Evolutionary conservation across 805 yeast species (phyloP).

Genomic region (Metschnikowia borealis): DNA sequence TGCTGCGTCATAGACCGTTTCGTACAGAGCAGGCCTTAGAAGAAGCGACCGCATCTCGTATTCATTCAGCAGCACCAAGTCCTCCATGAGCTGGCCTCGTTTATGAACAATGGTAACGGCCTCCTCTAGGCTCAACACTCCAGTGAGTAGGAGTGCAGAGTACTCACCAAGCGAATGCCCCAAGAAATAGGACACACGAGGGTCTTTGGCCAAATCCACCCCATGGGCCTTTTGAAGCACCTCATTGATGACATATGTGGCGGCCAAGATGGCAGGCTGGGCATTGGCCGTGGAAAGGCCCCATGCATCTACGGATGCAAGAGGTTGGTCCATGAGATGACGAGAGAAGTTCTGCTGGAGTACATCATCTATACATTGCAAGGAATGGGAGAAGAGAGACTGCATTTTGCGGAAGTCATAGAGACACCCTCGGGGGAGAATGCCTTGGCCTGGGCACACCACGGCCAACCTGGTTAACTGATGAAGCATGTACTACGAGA

Average conservation of each 20-base stretch:
- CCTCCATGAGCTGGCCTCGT: conserved; percentile 15
- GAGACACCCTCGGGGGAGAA: conserved; percentile 16
- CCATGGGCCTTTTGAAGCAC: conserved; percentile 9
- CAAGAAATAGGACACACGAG: conserved; percentile 8
- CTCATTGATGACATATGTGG: conserved; percentile 23
- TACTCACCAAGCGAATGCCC: conserved; percentile 21
- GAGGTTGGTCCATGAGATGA: conserved; percentile 10
- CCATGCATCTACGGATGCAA: conserved; percentile 13
- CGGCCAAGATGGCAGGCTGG: conserved; percentile 50
- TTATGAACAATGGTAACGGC: conserved; percentile 17
- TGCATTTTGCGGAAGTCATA: conserved; percentile 6
- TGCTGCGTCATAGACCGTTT: conserved; percentile 19
- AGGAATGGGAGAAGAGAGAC: conserved; percentile 8
- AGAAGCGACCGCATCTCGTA: conserved; percentile 36
- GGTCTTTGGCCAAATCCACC: conserved; percentile 17
- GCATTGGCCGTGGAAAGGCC: conserved; percentile 32
- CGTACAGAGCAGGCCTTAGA: conserved; percentile 23
- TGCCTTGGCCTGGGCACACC: conserved; percentile 20
- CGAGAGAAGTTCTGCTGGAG: conserved; percentile 10
- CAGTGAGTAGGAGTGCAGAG: conserved; percentile 16
- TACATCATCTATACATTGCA: conserved; percentile 14
- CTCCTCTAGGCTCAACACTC: conserved; percentile 12
- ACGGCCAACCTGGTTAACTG: conserved; percentile 10
- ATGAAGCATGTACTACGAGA: background rate
- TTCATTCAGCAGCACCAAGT: background rate